phyloP scores from a whole-genome alignment of 768 basidiomycete genomes.

The Termitomyces sp. region DNA sequence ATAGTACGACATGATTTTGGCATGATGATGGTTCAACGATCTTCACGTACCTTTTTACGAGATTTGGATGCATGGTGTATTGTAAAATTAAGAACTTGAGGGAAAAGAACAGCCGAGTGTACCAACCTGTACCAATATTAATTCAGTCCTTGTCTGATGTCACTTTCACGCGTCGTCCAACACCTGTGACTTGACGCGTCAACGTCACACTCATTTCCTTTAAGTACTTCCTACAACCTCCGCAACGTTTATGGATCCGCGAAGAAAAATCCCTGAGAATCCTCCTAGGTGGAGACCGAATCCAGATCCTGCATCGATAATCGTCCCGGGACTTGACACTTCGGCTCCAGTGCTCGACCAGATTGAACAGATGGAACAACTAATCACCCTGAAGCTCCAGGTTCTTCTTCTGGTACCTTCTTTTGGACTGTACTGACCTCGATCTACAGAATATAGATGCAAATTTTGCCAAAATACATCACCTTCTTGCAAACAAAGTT shows the following conservation, averaged over 20 bases:
- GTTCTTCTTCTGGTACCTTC: constrained; percentile 34
- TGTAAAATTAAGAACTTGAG: not conserved
- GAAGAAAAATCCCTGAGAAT: constrained; percentile 50
- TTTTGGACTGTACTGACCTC: not conserved
- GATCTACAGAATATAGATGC: constrained; percentile 79
- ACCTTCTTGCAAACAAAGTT: constrained; percentile 74
- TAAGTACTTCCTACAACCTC: no score
- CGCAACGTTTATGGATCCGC: constrained; percentile 30
- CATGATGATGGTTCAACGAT: not conserved
- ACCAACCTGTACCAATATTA: no score
- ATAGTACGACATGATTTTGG: not conserved
- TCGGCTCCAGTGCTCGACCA: constrained; percentile 73
- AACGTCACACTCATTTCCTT: no score
- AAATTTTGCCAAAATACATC: constrained; percentile 88
- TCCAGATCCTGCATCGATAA: constrained; percentile 59
- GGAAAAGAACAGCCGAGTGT: no score
- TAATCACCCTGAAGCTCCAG: constrained; percentile 91
- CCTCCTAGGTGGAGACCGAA: constrained; percentile 68
- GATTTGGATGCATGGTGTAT: not conserved
- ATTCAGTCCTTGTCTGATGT: no score
- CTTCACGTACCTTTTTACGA: not conserved
- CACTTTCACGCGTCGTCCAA: no score
- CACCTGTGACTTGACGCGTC: no score
- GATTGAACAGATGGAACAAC: constrained; percentile 93
- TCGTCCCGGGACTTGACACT: constrained; percentile 71